phyloP scores from a whole-genome alignment of 257 asterid species.

The Rauvolfia tetraphylla region DNA sequence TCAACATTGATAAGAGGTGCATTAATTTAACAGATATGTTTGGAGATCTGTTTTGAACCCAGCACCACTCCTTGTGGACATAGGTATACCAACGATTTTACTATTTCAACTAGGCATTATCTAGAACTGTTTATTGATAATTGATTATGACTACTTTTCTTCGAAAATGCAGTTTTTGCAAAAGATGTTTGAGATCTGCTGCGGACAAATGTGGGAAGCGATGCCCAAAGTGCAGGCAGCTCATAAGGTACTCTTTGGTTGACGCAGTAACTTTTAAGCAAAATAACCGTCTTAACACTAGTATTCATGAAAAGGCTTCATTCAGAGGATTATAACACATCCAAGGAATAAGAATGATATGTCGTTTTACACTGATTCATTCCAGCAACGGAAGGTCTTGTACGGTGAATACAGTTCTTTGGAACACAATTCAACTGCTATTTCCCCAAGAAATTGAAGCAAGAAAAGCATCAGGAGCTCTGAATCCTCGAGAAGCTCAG shows the following conservation, averaged over 20 bases:
- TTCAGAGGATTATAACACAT: too few relatives aligned
- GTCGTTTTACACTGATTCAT: not conserved
- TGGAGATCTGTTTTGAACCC: conserved; percentile 94
- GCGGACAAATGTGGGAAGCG: conserved; percentile 93
- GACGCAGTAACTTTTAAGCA: not conserved
- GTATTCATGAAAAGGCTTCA: not conserved
- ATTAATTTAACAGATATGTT: conserved; percentile 63
- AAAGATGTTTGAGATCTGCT: conserved; percentile 73
- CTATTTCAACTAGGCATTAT: not conserved
- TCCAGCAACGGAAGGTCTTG: conserved; percentile 79
- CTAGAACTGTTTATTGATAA: not conserved
- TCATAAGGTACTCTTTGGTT: conserved; percentile 50
- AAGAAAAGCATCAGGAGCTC: conserved; percentile 42
- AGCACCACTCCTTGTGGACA: conserved; percentile 98
- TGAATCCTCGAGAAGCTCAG: conserved; percentile 20
- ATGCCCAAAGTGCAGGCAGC: conserved; percentile 98
- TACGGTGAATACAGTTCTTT: conserved; percentile 89
- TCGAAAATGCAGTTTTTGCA: conserved; percentile 60
- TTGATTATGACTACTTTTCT: not conserved
- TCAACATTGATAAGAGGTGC: conserved; percentile 2
- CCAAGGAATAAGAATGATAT: not conserved
- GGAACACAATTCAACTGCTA: conserved; percentile 92
- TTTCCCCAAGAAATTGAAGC: conserved; percentile 87
- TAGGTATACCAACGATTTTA: conserved; percentile 42
- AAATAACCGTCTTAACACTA: not conserved